Evolutionary conservation across 768 basidiomycete genomes (phyloP).

Genomic region (Brasilioporus rufonigricans): DNA sequence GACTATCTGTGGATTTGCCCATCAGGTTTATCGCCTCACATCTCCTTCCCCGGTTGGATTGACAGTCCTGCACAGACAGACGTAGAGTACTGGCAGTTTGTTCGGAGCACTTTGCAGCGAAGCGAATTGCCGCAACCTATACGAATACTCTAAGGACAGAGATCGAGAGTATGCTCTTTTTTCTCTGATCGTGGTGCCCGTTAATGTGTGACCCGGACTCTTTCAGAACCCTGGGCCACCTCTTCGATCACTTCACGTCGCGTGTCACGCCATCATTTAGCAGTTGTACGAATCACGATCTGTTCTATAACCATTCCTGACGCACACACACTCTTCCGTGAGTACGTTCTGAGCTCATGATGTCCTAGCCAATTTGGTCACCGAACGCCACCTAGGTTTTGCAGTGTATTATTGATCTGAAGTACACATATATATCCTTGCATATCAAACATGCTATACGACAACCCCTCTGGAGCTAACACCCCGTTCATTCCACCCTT

Average conservation of each 20-base stretch:
- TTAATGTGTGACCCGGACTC: slow-evolving; percentile 2
- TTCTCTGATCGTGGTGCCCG: not conserved
- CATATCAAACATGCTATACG: slow-evolving; percentile 26
- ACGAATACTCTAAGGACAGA: not conserved
- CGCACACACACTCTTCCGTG: slow-evolving; percentile 10
- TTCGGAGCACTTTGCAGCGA: not conserved
- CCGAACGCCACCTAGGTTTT: slow-evolving; percentile 15
- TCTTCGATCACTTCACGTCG: not conserved
- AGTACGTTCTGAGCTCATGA: slow-evolving; percentile 3
- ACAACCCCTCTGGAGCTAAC: slow-evolving; percentile 29
- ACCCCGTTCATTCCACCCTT: slow-evolving; percentile 42
- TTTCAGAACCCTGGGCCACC: slow-evolving; percentile 4
- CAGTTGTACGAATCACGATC: slow-evolving; percentile 15
- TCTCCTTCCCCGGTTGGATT: not conserved
- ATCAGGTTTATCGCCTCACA: slow-evolving; percentile 2
- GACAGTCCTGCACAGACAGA: not conserved
- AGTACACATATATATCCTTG: slow-evolving; percentile 23
- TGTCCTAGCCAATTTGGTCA: slow-evolving; percentile 7
- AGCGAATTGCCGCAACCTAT: slow-evolving; percentile 6
- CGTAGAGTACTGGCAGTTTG: not conserved
- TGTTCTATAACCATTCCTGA: slow-evolving; percentile 8
- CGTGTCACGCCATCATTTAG: slow-evolving; percentile 6
- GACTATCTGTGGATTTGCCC: slow-evolving; percentile 10
- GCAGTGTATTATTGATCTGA: slow-evolving; percentile 24
- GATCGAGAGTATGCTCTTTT: slow-evolving; percentile 4